Evolutionary conservation across 2,329 filamentous ascomycete genomes (phyloP).

Genomic region (Penicillium fuscoglaucum): DNA sequence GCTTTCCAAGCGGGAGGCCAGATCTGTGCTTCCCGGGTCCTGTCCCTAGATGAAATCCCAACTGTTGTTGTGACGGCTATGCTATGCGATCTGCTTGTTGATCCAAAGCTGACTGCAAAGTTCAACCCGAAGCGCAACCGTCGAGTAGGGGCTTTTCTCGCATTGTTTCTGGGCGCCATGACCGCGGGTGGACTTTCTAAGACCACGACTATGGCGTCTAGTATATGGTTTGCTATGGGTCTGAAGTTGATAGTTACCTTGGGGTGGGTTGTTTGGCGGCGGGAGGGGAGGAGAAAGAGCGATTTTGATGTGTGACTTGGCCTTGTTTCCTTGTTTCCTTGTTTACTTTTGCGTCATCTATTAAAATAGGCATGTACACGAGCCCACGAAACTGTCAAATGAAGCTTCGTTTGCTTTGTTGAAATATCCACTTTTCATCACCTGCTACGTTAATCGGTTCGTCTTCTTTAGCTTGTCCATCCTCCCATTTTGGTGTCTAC

Average conservation of each 20-base stretch:
- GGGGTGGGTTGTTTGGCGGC: slow-evolving; percentile 41
- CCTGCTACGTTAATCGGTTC: neutral
- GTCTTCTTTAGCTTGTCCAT: neutral
- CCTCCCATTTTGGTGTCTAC: too few relatives aligned
- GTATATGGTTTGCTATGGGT: slow-evolving; percentile 43
- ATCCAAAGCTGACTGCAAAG: slow-evolving; percentile 30
- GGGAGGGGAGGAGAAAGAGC: slow-evolving; percentile 4
- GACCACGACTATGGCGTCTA: slow-evolving; percentile 35
- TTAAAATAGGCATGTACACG: neutral
- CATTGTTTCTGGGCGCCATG: slow-evolving; percentile 44
- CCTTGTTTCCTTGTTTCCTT: neutral
- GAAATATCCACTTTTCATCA: too few relatives aligned
- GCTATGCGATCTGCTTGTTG: slow-evolving; percentile 42
- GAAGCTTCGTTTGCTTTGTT: neutral
- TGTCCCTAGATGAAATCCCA: slow-evolving; percentile 43
- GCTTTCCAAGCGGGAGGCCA: slow-evolving; percentile 46
- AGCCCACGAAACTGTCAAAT: neutral
- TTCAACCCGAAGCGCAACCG: slow-evolving; percentile 36
- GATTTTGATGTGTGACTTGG: slow-evolving; percentile 1
- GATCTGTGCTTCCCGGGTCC: slow-evolving; percentile 40
- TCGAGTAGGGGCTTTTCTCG: slow-evolving; percentile 39
- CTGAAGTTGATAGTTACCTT: slow-evolving; percentile 39
- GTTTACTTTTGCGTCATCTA: neutral
- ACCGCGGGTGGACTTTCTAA: slow-evolving; percentile 43
- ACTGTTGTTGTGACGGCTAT: slow-evolving; percentile 46